phyloP scores from a whole-genome alignment of 2,329 filamentous ascomycete species.

The Fusarium tupiense region DNA sequence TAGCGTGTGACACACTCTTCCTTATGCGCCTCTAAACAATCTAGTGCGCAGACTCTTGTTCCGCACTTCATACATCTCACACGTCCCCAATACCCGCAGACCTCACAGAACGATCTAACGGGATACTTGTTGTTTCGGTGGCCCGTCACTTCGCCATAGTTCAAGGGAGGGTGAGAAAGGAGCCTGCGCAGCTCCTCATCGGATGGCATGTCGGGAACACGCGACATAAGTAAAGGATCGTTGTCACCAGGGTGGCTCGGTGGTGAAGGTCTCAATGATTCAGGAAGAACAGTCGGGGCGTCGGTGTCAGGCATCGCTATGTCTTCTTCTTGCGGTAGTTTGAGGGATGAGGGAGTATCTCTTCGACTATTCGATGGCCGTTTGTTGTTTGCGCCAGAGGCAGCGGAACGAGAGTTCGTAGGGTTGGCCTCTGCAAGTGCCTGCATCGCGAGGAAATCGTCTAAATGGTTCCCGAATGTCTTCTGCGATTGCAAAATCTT shows the following conservation, averaged over 20 bases:
- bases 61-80: slow-evolving; percentile 82
- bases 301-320: slow-evolving; percentile 41
- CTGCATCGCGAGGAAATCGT: slow-evolving; percentile 77
- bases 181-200: slow-evolving; percentile 72
- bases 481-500: slow-evolving; percentile 84
- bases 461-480: slow-evolving; percentile 84
- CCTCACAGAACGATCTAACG: slow-evolving; percentile 75
- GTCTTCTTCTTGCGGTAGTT: slow-evolving; percentile 39
- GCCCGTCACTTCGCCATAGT: slow-evolving; percentile 71
- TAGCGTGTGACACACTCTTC: slow-evolving; percentile 77
- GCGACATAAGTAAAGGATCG: slow-evolving; percentile 67
- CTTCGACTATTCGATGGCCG: slow-evolving; percentile 42
- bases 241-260: slow-evolving; percentile 58
- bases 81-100: slow-evolving; percentile 84
- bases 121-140: slow-evolving; percentile 62
- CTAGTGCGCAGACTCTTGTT: slow-evolving; percentile 78
- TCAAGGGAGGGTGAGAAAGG: slow-evolving; percentile 71
- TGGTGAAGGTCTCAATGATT: slow-evolving; percentile 48
- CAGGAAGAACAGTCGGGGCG: slow-evolving; percentile 48
- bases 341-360: slow-evolving; percentile 39
- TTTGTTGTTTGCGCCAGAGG: slow-evolving; percentile 45
- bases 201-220: slow-evolving; percentile 66
- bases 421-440: slow-evolving; percentile 54
- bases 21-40: slow-evolving; percentile 76
- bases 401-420: slow-evolving; percentile 46